Evolutionary conservation across 305 asterid genomes (phyloP), one percentile per base, ranked within the genome.

Genomic region (Fraxinus ornus): DNA sequence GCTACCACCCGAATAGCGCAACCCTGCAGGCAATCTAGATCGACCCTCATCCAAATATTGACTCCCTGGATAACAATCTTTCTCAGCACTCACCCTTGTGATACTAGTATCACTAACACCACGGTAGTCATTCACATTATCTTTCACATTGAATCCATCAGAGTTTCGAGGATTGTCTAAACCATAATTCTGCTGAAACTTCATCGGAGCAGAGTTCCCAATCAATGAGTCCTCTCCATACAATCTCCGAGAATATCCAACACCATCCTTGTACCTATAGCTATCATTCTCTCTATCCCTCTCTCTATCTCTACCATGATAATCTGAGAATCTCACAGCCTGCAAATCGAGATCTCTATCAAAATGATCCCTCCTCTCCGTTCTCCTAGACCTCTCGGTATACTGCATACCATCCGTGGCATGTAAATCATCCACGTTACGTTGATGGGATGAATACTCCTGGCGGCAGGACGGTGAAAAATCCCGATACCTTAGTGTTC

Each of bases 121-220:
- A 75, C 78, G 81, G 17, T 77, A 79, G 75, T 81, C 82, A 70
- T 78, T 87, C 76, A 79, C 6, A 57, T 44, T 77, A 66, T 81
- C 83, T 74, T 78, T 87, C 76, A 79, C 6, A 57, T 35, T 73
- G 47, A 79, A 47, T 49, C 80, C 55, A 78, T 85, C 90, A 79
- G 80, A 73, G 79, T 83, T 90, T 73, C 79, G 57, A 52, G 86
- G 75, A 64, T 83, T 88, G 74, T 88, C 90, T 39, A 85, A 66
- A 80, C 76, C 83, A 84, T 80, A 85, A 83, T 86, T 85, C 82
- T 78, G 47, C 36, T 78, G 86, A 76, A 86, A 86, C 82, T 87
- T 89, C 8, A 10, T 47, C 4, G 90, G 85, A 81, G 88, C 85
- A 71, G 77, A 83, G 76, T 80, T 88, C 78, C 82, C 85, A 77